Base-by-base conservation (phyloP, 2,329 filamentous ascomycete species). In the Aspergillus niger region DNA sequence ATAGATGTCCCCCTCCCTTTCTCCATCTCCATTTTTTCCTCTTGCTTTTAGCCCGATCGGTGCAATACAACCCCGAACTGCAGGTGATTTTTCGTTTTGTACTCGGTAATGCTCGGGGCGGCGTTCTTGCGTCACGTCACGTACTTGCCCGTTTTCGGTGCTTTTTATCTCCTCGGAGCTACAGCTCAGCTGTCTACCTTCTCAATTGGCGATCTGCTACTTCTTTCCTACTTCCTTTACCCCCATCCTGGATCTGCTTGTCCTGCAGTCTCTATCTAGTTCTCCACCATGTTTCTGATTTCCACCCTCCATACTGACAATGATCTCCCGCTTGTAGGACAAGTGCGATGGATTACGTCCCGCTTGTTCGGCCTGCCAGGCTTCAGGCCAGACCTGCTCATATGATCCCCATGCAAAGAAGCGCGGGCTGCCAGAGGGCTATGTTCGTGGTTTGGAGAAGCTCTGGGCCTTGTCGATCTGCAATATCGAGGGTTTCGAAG, bases 391-490 rank as follows among this genome's bases (percentile, higher is more conserved):
- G 54, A 67, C 72, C 32, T 81, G 79, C 59, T 75, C 74, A 28
- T 81, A 81, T 66, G 76, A 80, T 55, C 76, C 78, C 11, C 72
- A 74, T 57, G 76, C 73, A 51, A 80, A 80, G 66, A 80, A 80
- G 64, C 74, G 79, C 55, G 79, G 79, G 17, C 66, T 80, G 15
- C 79, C 78, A 1, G 79, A 80, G 63, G 79, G 79, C 39, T 81
- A 81, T 68, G 78, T 81, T 32, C 77, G 79, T 20, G 77, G 77
- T 3, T 58, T 81, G 56, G 79, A 81, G 65, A 80, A 80, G 64
- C 69, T 81, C 32, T 80, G 77, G 76, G 77, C 78, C 6, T 63
- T 81, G 26, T 74, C 77, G 7, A 70, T 80, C 41, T 77, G 74
- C 62, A 80, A 79, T 39, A 76, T 80, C 52, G 74, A 78, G 32